phyloP scores from a whole-genome alignment of 2,329 filamentous ascomycete genomes.

The Diaporthe nobilis region DNA sequence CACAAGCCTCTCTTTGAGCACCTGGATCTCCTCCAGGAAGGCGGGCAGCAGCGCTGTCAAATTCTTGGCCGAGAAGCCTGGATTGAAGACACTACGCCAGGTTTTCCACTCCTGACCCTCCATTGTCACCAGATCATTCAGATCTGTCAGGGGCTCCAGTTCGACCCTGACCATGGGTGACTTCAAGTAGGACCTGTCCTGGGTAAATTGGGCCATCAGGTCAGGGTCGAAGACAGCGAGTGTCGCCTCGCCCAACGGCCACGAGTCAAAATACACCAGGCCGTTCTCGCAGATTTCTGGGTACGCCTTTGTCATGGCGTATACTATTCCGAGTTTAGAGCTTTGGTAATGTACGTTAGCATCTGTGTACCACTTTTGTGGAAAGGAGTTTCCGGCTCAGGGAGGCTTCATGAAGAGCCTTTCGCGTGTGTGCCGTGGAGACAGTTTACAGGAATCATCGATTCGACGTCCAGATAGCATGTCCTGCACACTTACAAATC shows the following conservation, averaged over 20 bases:
- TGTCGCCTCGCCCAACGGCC: conserved; percentile 53
- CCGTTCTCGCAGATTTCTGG: conserved; percentile 49
- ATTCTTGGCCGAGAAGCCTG: conserved; percentile 55
- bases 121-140: conserved; percentile 52
- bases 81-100: conserved; percentile 54
- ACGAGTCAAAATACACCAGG: conserved; percentile 55
- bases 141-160: conserved; percentile 50
- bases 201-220: conserved; percentile 55
- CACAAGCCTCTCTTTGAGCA: conserved; percentile 35
- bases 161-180: conserved; percentile 45
- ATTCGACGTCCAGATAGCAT: conserved; percentile 41
- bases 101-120: conserved; percentile 57
- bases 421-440: not conserved
- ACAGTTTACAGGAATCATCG: no score
- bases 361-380: not conserved
- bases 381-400: no score
- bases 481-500: conserved; percentile 47
- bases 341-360: not conserved
- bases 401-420: not conserved
- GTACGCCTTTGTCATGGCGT: conserved; percentile 45
- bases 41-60: conserved; percentile 52
- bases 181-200: conserved; percentile 52
- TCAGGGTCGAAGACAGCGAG: conserved; percentile 54
- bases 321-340: conserved; percentile 4
- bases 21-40: conserved; percentile 40